phyloP scores from a whole-genome alignment of 106 monocot species.

The Triglochin maritima region DNA sequence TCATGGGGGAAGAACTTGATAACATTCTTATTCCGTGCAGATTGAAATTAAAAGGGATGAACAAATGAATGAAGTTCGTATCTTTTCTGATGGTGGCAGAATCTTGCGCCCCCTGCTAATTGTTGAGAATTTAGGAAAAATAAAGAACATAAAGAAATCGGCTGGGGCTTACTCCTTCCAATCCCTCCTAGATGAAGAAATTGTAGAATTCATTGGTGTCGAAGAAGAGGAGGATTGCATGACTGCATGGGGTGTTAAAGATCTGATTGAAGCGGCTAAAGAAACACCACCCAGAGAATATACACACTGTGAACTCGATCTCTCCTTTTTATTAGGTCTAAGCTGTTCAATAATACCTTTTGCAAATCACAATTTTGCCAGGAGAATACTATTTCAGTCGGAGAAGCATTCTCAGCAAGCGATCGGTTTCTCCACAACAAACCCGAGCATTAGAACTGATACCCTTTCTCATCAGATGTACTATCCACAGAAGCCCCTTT shows the following conservation, averaged over 20 bases:
- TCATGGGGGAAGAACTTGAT: neutral
- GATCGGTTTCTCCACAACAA: slow-evolving; percentile 80
- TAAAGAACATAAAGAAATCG: slow-evolving; percentile 34
- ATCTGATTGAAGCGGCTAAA: slow-evolving; percentile 29
- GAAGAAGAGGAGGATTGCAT: slow-evolving; percentile 92
- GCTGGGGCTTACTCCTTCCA: slow-evolving; percentile 38
- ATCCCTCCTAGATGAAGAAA: slow-evolving; percentile 54
- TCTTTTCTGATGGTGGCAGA: slow-evolving; percentile 86
- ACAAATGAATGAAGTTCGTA: slow-evolving; percentile 56
- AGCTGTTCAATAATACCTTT: slow-evolving; percentile 94
- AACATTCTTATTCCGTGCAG: slow-evolving; percentile 25
- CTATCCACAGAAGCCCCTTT: slow-evolving; percentile 91
- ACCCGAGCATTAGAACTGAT: slow-evolving; percentile 63
- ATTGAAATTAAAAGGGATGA: slow-evolving; percentile 88
- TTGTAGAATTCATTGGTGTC: slow-evolving; percentile 73
- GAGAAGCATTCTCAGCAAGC: slow-evolving; percentile 97
- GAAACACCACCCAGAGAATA: slow-evolving; percentile 16
- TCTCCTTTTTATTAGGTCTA: slow-evolving; percentile 69
- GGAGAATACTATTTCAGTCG: slow-evolving; percentile 75
- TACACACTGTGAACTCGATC: slow-evolving; percentile 82
- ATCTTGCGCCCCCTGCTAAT: slow-evolving; percentile 74
- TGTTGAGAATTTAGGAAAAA: slow-evolving; percentile 68
- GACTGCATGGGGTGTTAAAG: slow-evolving; percentile 64
- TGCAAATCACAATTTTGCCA: slow-evolving; percentile 88
- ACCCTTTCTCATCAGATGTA: slow-evolving; percentile 76